Percentiles rank a stretch among this genome's conserved stretches.
phyloP scores from a whole-genome alignment of 2,329 filamentous ascomycete genomes.

The Exophiala sp. region DNA sequence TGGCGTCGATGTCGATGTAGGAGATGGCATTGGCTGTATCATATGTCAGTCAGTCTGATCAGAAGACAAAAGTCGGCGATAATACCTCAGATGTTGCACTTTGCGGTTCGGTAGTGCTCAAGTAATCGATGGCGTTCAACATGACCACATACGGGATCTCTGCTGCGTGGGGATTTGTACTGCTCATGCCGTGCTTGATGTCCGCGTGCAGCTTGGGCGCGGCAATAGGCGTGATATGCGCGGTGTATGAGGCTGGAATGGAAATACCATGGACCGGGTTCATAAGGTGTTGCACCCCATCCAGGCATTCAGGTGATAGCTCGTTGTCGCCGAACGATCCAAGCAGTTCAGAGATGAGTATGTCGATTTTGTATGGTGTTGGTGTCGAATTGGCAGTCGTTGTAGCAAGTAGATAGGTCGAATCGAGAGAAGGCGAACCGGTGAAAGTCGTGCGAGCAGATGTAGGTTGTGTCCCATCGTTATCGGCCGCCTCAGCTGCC shows the following conservation, averaged over 20 bases:
- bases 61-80: slow-evolving; percentile 1
- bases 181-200: slow-evolving; percentile 55
- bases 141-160: slow-evolving; percentile 94
- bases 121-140: slow-evolving; percentile 80
- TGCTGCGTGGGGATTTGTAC: slow-evolving; percentile 63
- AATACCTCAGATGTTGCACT: slow-evolving; percentile 3
- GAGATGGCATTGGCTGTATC: neutral
- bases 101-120: slow-evolving; percentile 59
- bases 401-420: slow-evolving; percentile 16
- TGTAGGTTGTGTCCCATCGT: slow-evolving; percentile 32
- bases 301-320: slow-evolving; percentile 89
- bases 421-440: slow-evolving; percentile 50
- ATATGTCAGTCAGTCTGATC: neutral
- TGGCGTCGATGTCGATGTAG: slow-evolving; percentile 1
- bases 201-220: slow-evolving; percentile 81
- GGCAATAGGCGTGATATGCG: slow-evolving; percentile 85
- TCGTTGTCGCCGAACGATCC: slow-evolving; percentile 97
- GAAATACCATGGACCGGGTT: slow-evolving; percentile 76
- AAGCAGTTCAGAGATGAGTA: slow-evolving; percentile 86
- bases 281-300: slow-evolving; percentile 91
- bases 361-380: slow-evolving; percentile 58
- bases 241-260: slow-evolving; percentile 88
- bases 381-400: slow-evolving; percentile 14
- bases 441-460: slow-evolving; percentile 33
- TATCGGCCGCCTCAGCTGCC: slow-evolving; percentile 19